Evolutionary conservation across 768 basidiomycete species (phyloP).

Genomic region (Tylopilus intermedius): DNA sequence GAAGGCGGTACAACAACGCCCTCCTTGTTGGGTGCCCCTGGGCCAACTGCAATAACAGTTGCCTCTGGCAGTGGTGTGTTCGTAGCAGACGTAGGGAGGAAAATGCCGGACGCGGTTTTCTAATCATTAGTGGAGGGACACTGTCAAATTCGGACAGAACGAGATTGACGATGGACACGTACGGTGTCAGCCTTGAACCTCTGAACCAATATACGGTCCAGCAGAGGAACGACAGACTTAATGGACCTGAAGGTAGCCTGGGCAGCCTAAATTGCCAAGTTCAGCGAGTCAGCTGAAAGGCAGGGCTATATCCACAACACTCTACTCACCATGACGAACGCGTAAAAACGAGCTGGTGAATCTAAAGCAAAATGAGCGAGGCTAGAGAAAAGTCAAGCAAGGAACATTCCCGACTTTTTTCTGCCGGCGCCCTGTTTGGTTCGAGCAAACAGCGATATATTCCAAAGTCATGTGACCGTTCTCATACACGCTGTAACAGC

Average conservation of each 20-base stretch:
- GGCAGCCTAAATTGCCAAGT: constrained; percentile 48
- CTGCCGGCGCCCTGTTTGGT: constrained; percentile 22
- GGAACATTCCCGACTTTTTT: constrained; percentile 18
- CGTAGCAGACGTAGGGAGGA: constrained; percentile 89
- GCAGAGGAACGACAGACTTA: constrained; percentile 81
- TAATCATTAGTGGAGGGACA: constrained; percentile 25
- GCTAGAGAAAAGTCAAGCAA: constrained; percentile 16
- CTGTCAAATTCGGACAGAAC: background rate
- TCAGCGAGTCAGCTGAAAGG: background rate
- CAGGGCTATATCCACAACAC: background rate
- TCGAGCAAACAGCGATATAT: constrained; percentile 19
- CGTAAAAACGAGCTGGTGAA: constrained; percentile 3
- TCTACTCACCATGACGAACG: constrained; percentile 26
- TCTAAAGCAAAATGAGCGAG: constrained; percentile 21
- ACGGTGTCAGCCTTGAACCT: constrained; percentile 96
- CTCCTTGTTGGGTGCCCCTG: constrained; percentile 87
- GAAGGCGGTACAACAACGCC: constrained; percentile 67
- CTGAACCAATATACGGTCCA: constrained; percentile 96
- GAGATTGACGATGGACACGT: constrained; percentile 26
- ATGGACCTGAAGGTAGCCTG: constrained; percentile 96
- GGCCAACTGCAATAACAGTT: constrained; percentile 92
- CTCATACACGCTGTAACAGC: background rate
- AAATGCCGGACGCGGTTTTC: constrained; percentile 98
- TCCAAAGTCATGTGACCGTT: constrained; percentile 22
- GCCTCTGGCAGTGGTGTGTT: constrained; percentile 89